A percentile compares a stretch with the other conserved stretches of the same genome.
phyloP scores from a whole-genome alignment of 352 stramenopile species.

The Globisporangium abappressorium region DNA sequence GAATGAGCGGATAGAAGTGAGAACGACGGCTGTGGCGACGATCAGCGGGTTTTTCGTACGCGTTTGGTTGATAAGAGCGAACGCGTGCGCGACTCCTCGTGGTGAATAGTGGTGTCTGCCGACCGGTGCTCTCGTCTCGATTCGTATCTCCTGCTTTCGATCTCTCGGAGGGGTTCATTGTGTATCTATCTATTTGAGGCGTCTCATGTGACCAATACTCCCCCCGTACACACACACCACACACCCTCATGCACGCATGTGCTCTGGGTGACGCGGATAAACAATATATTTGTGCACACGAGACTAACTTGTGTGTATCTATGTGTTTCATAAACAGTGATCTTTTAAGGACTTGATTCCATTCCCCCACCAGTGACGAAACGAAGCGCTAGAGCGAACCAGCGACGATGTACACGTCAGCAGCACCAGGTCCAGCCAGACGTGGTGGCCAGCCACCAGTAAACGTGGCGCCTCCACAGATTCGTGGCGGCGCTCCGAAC shows the following conservation, averaged over 20 bases:
- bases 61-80: background rate
- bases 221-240: background rate
- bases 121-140: background rate
- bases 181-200: background rate
- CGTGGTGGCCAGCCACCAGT: constrained; percentile 55
- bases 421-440: constrained; percentile 51
- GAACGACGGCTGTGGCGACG: background rate
- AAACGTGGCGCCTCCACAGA: constrained; percentile 58
- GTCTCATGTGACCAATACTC: too few species aligned
- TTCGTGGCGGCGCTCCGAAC: constrained; percentile 52
- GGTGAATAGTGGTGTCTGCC: background rate
- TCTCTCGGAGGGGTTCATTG: background rate
- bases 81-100: background rate
- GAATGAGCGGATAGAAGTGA: background rate
- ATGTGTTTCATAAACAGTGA: constrained; percentile 10
- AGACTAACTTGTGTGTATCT: background rate
- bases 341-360: background rate
- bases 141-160: background rate
- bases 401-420: constrained; percentile 65
- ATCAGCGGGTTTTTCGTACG: background rate
- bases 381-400: background rate
- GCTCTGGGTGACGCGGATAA: too few species aligned
- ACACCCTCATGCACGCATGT: background rate
- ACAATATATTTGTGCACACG: background rate
- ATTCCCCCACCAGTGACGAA: background rate